Evolutionary conservation across 768 basidiomycete species (phyloP).

Genomic region (Pleurotus salmoneostramineus): DNA sequence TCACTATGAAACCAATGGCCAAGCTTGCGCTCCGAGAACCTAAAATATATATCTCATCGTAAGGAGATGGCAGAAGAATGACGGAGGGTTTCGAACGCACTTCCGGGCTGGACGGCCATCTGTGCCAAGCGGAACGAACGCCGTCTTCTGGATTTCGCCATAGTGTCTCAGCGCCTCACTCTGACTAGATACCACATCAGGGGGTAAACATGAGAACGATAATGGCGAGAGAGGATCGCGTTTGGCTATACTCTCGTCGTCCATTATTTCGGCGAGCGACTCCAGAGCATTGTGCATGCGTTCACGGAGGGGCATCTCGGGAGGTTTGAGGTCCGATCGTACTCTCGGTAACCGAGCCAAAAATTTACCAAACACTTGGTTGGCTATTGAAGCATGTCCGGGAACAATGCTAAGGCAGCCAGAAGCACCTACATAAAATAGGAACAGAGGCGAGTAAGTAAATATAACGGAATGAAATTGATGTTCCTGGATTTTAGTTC

Average conservation of each 20-base stretch:
- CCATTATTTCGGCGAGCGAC: conserved; percentile 48
- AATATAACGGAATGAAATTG: background rate
- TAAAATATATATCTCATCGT: conserved; percentile 16
- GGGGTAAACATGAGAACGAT: conserved; percentile 63
- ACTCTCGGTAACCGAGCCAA: conserved; percentile 47
- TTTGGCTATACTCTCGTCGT: conserved; percentile 37
- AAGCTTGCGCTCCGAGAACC: conserved; percentile 54
- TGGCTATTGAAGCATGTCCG: conserved; percentile 55
- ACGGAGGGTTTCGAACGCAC: conserved; percentile 30
- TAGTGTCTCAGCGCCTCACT: conserved; percentile 44
- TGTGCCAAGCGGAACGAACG: conserved; percentile 53
- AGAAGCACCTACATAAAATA: conserved; percentile 39
- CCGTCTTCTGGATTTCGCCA: conserved; percentile 34
- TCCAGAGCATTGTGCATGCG: conserved; percentile 54
- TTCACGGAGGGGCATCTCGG: conserved; percentile 30
- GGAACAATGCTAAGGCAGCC: conserved; percentile 53
- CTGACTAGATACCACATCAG: conserved; percentile 49
- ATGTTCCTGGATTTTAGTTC: background rate
- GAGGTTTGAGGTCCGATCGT: conserved; percentile 43
- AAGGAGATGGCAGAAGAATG: background rate
- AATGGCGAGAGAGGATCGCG: conserved; percentile 58
- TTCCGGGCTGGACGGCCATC: conserved; percentile 61
- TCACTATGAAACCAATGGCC: conserved; percentile 66
- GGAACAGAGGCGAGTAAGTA: background rate
- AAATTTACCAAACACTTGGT: conserved; percentile 62